phyloP scores from a whole-genome alignment of 306 rosid genomes.

The Benincasa hispida region DNA sequence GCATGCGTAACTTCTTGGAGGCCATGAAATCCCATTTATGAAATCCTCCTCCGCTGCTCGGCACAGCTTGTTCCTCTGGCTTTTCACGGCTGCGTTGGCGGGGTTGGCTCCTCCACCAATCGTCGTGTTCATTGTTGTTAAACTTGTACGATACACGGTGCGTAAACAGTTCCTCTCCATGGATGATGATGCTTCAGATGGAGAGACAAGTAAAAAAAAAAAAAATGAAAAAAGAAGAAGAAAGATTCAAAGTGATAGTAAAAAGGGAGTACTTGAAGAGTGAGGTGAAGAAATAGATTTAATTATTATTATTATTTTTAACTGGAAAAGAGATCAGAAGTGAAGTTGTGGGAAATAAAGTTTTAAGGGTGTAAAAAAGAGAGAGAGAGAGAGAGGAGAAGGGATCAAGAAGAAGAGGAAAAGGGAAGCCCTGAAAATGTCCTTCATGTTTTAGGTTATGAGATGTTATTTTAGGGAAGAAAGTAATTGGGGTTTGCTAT shows the following conservation, averaged over 20 bases:
- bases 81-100: background rate
- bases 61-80: background rate
- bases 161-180: conserved; percentile 5
- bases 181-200: background rate
- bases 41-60: conserved; percentile 19
- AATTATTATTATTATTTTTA: no score
- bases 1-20: conserved; percentile 77
- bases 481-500: background rate
- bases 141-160: background rate
- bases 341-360: background rate
- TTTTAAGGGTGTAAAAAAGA: no score
- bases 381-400: conserved; percentile 10
- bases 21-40: conserved; percentile 72
- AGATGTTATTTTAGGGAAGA: conserved; percentile 39
- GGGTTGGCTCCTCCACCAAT: background rate
- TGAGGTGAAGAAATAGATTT: no score
- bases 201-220: background rate
- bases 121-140: background rate
- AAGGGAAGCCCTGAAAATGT: conserved; percentile 11
- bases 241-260: background rate
- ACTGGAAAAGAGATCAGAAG: no score
- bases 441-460: conserved; percentile 43
- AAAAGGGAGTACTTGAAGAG: background rate
- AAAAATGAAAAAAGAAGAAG: background rate
- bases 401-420: no score